A percentile compares a stretch with the other conserved stretches of the same genome.
phyloP scores from a whole-genome alignment of 257 asterid genomes.

The Fraxinus anomala region DNA sequence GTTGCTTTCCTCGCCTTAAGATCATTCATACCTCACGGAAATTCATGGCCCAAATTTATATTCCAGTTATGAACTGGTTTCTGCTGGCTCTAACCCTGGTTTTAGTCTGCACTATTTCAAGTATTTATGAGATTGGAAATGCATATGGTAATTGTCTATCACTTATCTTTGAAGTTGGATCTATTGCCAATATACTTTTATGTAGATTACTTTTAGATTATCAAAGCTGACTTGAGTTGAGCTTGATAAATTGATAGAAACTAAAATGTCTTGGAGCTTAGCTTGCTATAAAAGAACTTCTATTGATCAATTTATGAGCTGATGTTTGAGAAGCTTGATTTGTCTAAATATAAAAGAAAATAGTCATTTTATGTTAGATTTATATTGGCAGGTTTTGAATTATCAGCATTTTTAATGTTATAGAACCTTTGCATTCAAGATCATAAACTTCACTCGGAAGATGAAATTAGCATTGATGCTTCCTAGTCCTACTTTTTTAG shows the following conservation, averaged over 20 bases:
- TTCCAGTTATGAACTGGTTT: slow-evolving; percentile 98
- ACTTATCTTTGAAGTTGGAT: slow-evolving; percentile 19
- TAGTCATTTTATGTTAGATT: not conserved
- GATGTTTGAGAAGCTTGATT: not conserved
- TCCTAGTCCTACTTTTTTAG: not conserved
- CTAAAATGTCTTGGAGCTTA: not conserved
- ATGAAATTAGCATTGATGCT: not conserved
- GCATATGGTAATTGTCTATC: slow-evolving; percentile 78
- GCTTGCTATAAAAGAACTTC: not conserved
- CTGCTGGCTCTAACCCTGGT: slow-evolving; percentile 73
- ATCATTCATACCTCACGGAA: slow-evolving; percentile 91
- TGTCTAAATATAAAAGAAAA: not conserved
- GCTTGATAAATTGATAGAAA: not conserved
- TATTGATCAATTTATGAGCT: not conserved
- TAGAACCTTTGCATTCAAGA: not conserved
- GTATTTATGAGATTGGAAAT: slow-evolving; percentile 91
- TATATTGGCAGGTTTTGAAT: not conserved
- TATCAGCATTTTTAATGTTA: not conserved
- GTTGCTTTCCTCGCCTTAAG: slow-evolving; percentile 98
- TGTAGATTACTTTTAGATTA: not conserved
- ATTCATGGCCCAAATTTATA: slow-evolving; percentile 96
- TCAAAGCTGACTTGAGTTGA: not conserved
- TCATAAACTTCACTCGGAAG: not conserved
- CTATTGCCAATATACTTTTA: not conserved
- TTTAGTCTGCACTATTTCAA: slow-evolving; percentile 83